phyloP scores from a whole-genome alignment of 2,329 filamentous ascomycete species.

The Knoxdaviesia capensis region DNA sequence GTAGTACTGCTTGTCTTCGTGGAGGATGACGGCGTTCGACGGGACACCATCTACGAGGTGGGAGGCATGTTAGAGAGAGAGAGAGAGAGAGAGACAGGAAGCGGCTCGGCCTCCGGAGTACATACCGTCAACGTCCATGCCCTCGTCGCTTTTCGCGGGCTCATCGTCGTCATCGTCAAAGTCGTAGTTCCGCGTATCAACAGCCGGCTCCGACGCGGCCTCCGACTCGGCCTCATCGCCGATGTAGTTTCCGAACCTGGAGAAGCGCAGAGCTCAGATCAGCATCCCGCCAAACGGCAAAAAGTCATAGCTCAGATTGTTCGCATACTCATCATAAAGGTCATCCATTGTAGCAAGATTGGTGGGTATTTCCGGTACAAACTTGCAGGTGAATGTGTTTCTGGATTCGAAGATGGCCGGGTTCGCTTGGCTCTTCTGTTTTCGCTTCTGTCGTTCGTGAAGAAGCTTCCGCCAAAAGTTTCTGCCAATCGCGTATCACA shows the following conservation, averaged over 20 bases:
- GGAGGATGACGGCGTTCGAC: constrained; percentile 90
- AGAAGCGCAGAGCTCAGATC: neutral
- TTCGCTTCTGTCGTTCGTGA: no score
- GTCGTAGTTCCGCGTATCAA: constrained; percentile 55
- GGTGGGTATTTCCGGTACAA: neutral
- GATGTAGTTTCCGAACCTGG: constrained; percentile 93
- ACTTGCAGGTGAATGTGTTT: neutral
- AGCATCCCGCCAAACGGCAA: neutral
- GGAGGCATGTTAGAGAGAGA: no score
- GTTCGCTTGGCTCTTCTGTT: no score
- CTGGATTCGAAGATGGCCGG: neutral
- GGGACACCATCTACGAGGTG: constrained; percentile 39
- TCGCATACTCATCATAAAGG: constrained; percentile 74
- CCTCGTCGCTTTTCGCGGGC: constrained; percentile 50
- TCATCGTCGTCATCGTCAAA: constrained; percentile 60
- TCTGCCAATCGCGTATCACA: no score
- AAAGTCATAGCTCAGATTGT: neutral
- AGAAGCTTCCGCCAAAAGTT: no score
- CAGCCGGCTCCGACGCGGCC: constrained; percentile 61
- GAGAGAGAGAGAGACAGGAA: neutral
- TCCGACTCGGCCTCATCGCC: constrained; percentile 77
- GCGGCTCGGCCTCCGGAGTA: neutral
- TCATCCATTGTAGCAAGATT: constrained; percentile 53
- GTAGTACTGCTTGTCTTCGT: constrained; percentile 99
- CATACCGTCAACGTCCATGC: constrained; percentile 80